Percentiles rank a stretch among this genome's conserved stretches.
Evolutionary conservation across 2,329 filamentous ascomycete species (phyloP).

Genomic region (Lachnellula subtilissima): DNA sequence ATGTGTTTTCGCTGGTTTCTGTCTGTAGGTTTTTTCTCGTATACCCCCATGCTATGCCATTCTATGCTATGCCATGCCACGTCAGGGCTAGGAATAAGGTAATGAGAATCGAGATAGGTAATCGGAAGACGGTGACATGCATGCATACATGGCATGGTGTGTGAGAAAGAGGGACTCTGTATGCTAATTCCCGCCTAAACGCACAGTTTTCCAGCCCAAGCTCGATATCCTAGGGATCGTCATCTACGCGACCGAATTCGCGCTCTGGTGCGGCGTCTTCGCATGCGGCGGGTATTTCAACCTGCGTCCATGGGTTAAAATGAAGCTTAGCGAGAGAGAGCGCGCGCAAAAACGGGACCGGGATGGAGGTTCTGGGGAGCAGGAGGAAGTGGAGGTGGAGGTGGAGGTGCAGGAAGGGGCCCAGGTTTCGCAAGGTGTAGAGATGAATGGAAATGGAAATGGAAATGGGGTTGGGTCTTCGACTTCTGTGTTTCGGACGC

Average conservation of each 20-base stretch:
- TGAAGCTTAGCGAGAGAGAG: slow-evolving; percentile 30
- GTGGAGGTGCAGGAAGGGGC: slow-evolving; percentile 1
- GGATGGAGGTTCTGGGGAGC: slow-evolving; percentile 4
- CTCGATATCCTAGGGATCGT: slow-evolving; percentile 59
- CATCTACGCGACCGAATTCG: slow-evolving; percentile 62
- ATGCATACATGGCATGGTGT: too few relatives aligned
- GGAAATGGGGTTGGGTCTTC: slow-evolving; percentile 50
- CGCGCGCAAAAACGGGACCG: slow-evolving; percentile 3
- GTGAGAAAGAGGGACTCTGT: too few relatives aligned
- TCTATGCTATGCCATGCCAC: too few relatives aligned
- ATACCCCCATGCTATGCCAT: too few relatives aligned
- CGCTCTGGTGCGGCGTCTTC: slow-evolving; percentile 64
- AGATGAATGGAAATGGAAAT: slow-evolving; percentile 44
- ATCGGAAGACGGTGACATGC: too few relatives aligned
- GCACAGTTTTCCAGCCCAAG: too few relatives aligned
- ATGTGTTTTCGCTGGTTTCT: slow-evolving; percentile 61
- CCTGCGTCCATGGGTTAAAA: slow-evolving; percentile 51
- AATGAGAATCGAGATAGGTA: too few relatives aligned
- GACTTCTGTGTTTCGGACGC: slow-evolving; percentile 59
- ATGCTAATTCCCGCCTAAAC: too few relatives aligned
- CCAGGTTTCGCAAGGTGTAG: slow-evolving; percentile 30
- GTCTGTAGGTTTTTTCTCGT: too few relatives aligned
- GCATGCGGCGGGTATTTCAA: slow-evolving; percentile 62
- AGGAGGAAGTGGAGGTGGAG: not conserved
- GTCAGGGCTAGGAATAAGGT: too few relatives aligned